Percentiles rank a stretch among this genome's conserved stretches.
Conservation (phyloP, 169 alveolate genomes). For the Plasmodium gallinaceum region DNA sequence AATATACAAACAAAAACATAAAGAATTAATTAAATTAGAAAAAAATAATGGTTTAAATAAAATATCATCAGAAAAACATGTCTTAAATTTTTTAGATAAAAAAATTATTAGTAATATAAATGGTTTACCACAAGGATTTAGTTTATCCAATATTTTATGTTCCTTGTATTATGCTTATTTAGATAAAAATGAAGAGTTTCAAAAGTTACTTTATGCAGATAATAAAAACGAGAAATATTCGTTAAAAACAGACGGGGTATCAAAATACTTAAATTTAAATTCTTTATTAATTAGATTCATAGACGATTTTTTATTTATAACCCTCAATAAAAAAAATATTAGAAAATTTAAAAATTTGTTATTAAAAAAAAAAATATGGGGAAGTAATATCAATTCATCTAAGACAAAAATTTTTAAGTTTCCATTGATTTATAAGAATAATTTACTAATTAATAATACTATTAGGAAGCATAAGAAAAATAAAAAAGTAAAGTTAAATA, state of each 20-base stretch:
- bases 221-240: background rate
- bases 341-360: conserved; percentile 46
- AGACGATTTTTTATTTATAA: conserved; percentile 67
- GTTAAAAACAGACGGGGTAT: background rate
- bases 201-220: conserved; percentile 45
- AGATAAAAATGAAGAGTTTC: conserved; percentile 75
- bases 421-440: conserved; percentile 52
- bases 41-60: conserved; percentile 7
- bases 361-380: conserved; percentile 72
- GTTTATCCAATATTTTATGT: conserved; percentile 65
- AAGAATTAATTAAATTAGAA: background rate
- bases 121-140: conserved; percentile 76
- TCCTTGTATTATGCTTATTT: conserved; percentile 70
- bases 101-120: conserved; percentile 57
- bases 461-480: background rate
- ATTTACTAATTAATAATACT: background rate
- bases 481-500: background rate
- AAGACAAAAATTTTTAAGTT: conserved; percentile 70
- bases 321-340: conserved; percentile 58
- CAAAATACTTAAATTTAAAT: conserved; percentile 22
- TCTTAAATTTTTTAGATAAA: conserved; percentile 56
- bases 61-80: conserved; percentile 20
- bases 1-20: background rate
- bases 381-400: conserved; percentile 57
- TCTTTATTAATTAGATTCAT: conserved; percentile 56